These are phyloP conservation scores for Hordeum marinum DNA, from an alignment of 176 grass and related monocot genomes.

Conservation along the genomic window DNA sequence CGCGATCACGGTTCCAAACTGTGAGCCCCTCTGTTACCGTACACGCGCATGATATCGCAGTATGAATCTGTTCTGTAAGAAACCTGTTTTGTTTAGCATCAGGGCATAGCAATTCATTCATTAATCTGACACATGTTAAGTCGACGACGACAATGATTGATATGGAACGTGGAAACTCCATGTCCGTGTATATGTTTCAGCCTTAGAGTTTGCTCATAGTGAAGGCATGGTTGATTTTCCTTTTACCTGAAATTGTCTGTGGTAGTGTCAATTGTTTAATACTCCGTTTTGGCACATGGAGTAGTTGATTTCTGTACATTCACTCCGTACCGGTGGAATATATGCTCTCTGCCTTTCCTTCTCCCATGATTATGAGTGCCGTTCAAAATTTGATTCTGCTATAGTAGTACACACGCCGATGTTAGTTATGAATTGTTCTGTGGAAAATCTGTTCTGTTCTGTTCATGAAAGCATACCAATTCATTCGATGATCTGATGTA, in stretches of 20 bases:
- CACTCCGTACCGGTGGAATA: no score
- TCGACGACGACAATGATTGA: background rate
- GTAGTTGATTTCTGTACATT: background rate
- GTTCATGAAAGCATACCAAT: background rate
- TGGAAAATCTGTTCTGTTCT: background rate
- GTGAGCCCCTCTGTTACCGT: background rate
- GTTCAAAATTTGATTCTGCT: background rate
- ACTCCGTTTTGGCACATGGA: no score
- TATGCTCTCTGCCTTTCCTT: background rate
- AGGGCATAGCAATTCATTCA: background rate
- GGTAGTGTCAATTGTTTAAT: background rate
- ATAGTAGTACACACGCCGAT: background rate
- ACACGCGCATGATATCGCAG: background rate
- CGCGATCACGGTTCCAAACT: background rate
- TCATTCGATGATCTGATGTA: no score
- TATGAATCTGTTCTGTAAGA: background rate
- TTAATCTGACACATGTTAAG: background rate
- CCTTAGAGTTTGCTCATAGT: background rate
- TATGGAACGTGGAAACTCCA: no score
- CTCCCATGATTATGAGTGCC: no score
- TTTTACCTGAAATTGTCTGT: background rate
- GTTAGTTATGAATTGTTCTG: background rate
- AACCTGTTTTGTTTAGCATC: background rate
- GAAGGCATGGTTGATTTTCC: background rate
- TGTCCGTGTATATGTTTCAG: no score